Evolutionary conservation across 1,284 basidiomycete species (phyloP).

Genomic region (Cutaneotrichosporon cutaneum): DNA sequence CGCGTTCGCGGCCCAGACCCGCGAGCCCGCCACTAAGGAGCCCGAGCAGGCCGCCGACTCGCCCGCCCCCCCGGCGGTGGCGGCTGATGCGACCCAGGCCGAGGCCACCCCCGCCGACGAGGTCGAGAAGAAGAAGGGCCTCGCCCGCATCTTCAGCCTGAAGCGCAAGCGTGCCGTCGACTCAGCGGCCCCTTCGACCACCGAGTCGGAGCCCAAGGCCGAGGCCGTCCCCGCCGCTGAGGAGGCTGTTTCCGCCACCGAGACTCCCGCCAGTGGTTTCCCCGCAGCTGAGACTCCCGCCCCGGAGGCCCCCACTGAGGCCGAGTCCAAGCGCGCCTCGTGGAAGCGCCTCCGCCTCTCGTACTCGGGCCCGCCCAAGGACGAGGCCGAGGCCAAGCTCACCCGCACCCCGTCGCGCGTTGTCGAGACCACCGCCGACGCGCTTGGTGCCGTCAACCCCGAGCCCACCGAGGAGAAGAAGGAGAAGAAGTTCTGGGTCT

Average conservation of each 20-base stretch:
- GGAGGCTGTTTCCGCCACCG: neutral
- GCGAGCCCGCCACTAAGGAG: neutral
- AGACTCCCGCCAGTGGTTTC: neutral
- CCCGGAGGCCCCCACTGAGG: neutral
- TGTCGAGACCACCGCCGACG: neutral
- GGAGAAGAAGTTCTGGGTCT: constrained; percentile 1
- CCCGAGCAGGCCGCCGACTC: neutral
- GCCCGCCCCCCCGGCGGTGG: neutral
- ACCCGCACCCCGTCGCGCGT: neutral
- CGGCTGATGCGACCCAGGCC: neutral
- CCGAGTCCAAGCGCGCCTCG: constrained; percentile 1
- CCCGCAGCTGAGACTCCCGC: neutral
- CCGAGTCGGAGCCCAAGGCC: neutral
- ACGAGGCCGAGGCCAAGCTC: neutral
- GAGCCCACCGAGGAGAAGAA: neutral
- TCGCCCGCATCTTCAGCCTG: neutral
- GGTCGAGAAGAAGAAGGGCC: constrained; percentile 1
- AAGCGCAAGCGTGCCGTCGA: constrained; percentile 3
- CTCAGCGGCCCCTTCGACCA: neutral
- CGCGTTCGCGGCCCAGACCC: neutral
- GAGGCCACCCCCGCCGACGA: neutral
- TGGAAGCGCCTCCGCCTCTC: constrained; percentile 1
- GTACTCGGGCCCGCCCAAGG: neutral
- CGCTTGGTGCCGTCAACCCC: neutral
- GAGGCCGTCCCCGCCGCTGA: neutral